Evolutionary conservation across 192 early-diverging fungal genomes (phyloP).

Genomic region (Kickxella alabastrina): DNA sequence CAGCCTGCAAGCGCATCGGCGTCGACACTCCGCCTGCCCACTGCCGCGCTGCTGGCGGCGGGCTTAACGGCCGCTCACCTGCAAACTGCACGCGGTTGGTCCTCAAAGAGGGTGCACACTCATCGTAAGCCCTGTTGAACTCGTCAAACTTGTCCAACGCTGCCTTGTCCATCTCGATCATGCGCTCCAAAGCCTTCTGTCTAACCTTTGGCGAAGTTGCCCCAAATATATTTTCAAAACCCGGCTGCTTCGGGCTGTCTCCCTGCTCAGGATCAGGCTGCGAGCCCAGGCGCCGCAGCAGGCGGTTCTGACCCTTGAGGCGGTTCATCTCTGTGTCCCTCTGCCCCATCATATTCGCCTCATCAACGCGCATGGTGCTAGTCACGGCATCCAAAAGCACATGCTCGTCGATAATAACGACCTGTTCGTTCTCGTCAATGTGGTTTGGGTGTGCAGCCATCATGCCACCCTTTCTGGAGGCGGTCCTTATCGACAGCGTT

Average conservation of each 20-base stretch:
- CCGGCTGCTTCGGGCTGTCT: not conserved
- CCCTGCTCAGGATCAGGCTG: not conserved
- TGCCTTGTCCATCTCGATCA: slow-evolving; percentile 13
- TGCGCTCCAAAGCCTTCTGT: slow-evolving; percentile 16
- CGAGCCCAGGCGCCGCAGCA: slow-evolving; percentile 11
- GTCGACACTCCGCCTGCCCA: slow-evolving; percentile 21
- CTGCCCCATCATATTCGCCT: slow-evolving; percentile 7
- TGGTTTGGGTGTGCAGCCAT: not conserved
- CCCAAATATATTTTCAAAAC: slow-evolving; percentile 18
- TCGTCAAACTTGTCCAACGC: slow-evolving; percentile 46
- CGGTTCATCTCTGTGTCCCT: slow-evolving; percentile 17
- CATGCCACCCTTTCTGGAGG: not conserved
- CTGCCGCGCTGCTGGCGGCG: slow-evolving; percentile 25
- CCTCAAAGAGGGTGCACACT: slow-evolving; percentile 42
- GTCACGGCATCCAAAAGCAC: slow-evolving; percentile 25
- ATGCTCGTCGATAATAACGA: slow-evolving; percentile 8
- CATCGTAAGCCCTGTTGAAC: slow-evolving; percentile 42
- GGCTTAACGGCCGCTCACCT: slow-evolving; percentile 45
- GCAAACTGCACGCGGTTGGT: slow-evolving; percentile 39
- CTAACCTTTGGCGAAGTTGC: slow-evolving; percentile 14
- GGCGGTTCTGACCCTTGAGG: slow-evolving; percentile 15
- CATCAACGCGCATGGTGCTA: slow-evolving; percentile 19
- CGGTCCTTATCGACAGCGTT: slow-evolving; percentile 6
- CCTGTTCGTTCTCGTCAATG: not conserved
- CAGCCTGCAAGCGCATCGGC: slow-evolving; percentile 20